phyloP scores from a whole-genome alignment of 1,284 basidiomycete species.

The Phellopilus nigrolimitatus region DNA sequence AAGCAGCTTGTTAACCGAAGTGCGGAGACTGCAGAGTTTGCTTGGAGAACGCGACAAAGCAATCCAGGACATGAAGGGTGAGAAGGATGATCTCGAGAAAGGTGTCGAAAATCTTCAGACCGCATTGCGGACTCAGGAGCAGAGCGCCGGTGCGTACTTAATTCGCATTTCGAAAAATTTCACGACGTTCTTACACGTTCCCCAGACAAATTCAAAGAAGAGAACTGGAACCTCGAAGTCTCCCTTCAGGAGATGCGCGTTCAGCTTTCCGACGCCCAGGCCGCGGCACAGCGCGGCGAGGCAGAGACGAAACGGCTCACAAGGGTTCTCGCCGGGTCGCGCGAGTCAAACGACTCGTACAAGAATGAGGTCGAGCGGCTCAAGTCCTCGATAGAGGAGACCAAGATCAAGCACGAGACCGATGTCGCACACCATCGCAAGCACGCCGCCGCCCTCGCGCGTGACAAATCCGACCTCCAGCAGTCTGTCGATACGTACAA shows the following conservation, averaged over 20 bases:
- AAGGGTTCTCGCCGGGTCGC: constrained; percentile 66
- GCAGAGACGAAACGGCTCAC: constrained; percentile 79
- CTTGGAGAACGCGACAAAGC: constrained; percentile 86
- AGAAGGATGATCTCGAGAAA: constrained; percentile 80
- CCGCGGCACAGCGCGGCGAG: constrained; percentile 67
- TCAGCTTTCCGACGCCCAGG: constrained; percentile 64
- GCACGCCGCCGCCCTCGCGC: constrained; percentile 79
- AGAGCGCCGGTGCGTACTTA: constrained; percentile 58
- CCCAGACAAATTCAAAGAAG: constrained; percentile 18
- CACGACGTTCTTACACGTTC: background rate
- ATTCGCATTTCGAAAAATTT: background rate
- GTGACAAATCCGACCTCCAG: constrained; percentile 91
- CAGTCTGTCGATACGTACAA: constrained; percentile 73
- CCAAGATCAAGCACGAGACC: constrained; percentile 89
- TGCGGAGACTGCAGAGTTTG: constrained; percentile 81
- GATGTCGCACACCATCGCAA: constrained; percentile 89
- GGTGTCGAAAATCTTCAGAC: constrained; percentile 66
- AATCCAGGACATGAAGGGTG: constrained; percentile 81
- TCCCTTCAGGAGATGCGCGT: constrained; percentile 82
- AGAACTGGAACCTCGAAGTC: constrained; percentile 64
- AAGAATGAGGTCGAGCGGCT: constrained; percentile 85
- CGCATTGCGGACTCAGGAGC: constrained; percentile 72
- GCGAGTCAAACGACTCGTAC: constrained; percentile 78
- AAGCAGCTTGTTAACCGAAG: constrained; percentile 83
- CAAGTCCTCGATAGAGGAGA: constrained; percentile 59